Conservation (phyloP, 116 monocot genomes). For the Cymodocea nodosa region DNA sequence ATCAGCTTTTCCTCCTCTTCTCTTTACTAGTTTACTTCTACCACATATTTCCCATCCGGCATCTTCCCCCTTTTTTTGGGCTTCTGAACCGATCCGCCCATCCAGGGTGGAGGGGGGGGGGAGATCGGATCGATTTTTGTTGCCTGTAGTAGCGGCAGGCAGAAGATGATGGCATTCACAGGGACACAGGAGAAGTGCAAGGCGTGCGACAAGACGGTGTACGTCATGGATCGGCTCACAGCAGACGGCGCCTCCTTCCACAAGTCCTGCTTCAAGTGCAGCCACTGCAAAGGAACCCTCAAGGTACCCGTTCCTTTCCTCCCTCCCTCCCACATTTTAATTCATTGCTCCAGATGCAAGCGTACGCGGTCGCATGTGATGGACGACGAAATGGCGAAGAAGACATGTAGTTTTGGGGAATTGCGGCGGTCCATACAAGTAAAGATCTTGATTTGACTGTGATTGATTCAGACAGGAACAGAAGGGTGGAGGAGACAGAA, state of each 20-base stretch:
- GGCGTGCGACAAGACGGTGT: slow-evolving; percentile 75
- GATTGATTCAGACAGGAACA: no score
- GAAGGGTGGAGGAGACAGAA: no score
- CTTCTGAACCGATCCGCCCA: background rate
- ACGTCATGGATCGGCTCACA: slow-evolving; percentile 69
- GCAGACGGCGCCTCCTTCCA: slow-evolving; percentile 57
- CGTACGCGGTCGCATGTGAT: no score
- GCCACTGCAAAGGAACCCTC: slow-evolving; percentile 82
- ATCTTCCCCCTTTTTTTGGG: background rate
- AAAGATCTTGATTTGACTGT: no score
- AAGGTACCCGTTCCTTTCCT: slow-evolving; percentile 19
- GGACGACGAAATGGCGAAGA: no score
- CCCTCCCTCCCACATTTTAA: no score
- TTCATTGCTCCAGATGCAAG: no score
- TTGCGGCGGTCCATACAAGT: no score
- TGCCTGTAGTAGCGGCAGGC: background rate
- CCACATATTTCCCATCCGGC: background rate
- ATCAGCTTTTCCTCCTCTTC: no score
- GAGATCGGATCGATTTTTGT: no score
- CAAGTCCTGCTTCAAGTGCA: slow-evolving; percentile 83
- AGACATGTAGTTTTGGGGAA: no score
- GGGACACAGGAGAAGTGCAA: slow-evolving; percentile 69
- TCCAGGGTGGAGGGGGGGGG: background rate
- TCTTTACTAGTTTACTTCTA: no score
- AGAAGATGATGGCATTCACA: slow-evolving; percentile 30